A percentile compares a stretch with the other conserved stretches of the same genome.
These are phyloP conservation scores for Rhodamnia argentea DNA, from an alignment of 345 rosid species.

Conservation along the genomic window DNA sequence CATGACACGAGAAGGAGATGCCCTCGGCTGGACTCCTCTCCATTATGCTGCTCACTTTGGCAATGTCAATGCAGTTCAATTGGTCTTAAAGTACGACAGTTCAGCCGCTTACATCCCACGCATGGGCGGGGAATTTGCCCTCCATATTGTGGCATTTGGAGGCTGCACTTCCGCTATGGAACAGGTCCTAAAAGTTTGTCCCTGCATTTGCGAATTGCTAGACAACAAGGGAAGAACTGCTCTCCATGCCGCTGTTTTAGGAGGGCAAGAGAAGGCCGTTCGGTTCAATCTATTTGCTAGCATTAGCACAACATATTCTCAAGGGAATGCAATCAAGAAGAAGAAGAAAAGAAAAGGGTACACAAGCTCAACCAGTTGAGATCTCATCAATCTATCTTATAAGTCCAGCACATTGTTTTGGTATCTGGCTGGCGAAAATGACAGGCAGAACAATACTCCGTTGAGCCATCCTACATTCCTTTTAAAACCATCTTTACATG, in stretches of 20 bases:
- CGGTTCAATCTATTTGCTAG: not conserved
- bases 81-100: not conserved
- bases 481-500: not conserved
- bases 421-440: not conserved
- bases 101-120: slow-evolving; percentile 8
- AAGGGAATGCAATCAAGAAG: not conserved
- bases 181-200: slow-evolving; percentile 1
- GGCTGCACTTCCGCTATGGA: slow-evolving; percentile 2
- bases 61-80: not conserved
- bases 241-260: slow-evolving; percentile 19
- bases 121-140: slow-evolving; percentile 6
- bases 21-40: slow-evolving; percentile 12
- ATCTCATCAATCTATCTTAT: not conserved
- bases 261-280: not conserved
- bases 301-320: not conserved
- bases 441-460: not conserved
- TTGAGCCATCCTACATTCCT: not conserved
- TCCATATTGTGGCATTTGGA: slow-evolving; percentile 8
- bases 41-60: slow-evolving; percentile 11
- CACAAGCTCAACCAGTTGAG: not conserved
- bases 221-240: slow-evolving; percentile 2
- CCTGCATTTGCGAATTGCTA: slow-evolving; percentile 1
- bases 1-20: slow-evolving; percentile 5
- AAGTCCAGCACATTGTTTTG: not conserved
- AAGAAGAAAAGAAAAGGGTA: not conserved